Base-by-base conservation (phyloP, 169 alveolate species). In the Babesia ovata region DNA sequence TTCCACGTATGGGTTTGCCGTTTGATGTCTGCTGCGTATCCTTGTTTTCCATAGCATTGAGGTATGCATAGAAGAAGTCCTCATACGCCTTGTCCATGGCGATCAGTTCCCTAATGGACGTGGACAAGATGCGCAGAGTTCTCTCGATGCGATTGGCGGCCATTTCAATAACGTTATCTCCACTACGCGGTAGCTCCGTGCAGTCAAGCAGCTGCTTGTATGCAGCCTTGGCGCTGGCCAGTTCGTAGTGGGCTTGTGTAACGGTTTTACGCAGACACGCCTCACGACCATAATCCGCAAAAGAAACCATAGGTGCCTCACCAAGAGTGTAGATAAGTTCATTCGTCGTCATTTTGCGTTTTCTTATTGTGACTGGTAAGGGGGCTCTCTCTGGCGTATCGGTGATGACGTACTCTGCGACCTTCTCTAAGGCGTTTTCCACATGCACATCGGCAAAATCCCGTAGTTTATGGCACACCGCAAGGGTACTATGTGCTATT, bases 231-330 rank as follows among this genome's bases (percentile, higher is more conserved):
- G 90, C 81, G n/a, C 58, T 67, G n/a, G 46, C 22, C 24, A 63
- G 57, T 54, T 83, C 86, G 24, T 21, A 74, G 60, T 83, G 86
- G 11, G 90, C 63, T 19, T 60, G 48, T 24, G 52, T 65, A 39
- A 76, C n/a, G 29, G 28, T 75, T 60, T 39, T 65, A 9, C 85
- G 58, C 29, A 83, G 57, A n/a, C 26, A 24, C 3, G 14, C 22
- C 45, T 72, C 88, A 54, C 54, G 44, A n/a, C 12, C 44, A n/a
- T 45, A 14, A 33, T 42, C 9, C 29, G 14, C 17, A 16, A 49
- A 4, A 10, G n/a, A 14, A 0, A 29, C 26, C 14, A 33, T 70
- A 0, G 86, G 66, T 28, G 45, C 19, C 70, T 52, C 24, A 19
- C 12, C 26, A 26, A 83, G 83, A 12, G 63, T 53, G 16, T 50